Evolutionary conservation across 2,329 filamentous ascomycete species (phyloP).

Genomic region (Ascosphaera acerosa): DNA sequence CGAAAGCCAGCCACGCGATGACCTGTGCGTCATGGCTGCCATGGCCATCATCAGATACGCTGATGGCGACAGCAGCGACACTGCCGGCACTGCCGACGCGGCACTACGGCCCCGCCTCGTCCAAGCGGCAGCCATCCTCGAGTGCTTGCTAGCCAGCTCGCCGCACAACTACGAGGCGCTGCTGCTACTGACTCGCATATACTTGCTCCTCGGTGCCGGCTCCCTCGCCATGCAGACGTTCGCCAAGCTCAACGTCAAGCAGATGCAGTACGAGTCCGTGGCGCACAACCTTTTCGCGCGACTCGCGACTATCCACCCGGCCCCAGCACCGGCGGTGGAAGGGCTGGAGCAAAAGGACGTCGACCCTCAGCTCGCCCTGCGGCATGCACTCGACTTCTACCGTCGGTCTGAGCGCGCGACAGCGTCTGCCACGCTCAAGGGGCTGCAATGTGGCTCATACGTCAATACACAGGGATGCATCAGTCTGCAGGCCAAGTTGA

Average conservation of each 20-base stretch:
- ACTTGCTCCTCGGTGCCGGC: constrained; percentile 19
- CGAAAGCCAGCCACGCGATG: constrained; percentile 20
- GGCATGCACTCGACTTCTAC: constrained; percentile 18
- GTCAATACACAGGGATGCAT: constrained; percentile 20
- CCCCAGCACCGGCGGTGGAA: constrained; percentile 16
- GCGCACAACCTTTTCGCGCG: constrained; percentile 23
- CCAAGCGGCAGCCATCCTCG: constrained; percentile 14
- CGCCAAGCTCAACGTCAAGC: constrained; percentile 22
- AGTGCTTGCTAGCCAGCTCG: constrained; percentile 17
- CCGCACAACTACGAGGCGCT: constrained; percentile 23
- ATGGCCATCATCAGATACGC: constrained; percentile 19
- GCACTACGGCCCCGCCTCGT: constrained; percentile 9
- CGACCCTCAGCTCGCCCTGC: constrained; percentile 17
- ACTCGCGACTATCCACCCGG: constrained; percentile 22
- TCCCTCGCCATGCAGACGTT: constrained; percentile 23
- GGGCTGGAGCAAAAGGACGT: constrained; percentile 18
- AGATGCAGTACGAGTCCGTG: constrained; percentile 24
- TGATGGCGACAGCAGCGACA: no score
- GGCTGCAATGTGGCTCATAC: constrained; percentile 19
- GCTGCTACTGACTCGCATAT: constrained; percentile 20
- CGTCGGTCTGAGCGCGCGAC: constrained; percentile 16
- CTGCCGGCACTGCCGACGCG: constrained; percentile 37
- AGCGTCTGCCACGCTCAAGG: constrained; percentile 13
- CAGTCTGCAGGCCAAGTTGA: constrained; percentile 15
- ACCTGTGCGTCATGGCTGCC: constrained; percentile 19